phyloP scores from a whole-genome alignment of 73 alveolate species.

The Paraurostyla sp. region DNA sequence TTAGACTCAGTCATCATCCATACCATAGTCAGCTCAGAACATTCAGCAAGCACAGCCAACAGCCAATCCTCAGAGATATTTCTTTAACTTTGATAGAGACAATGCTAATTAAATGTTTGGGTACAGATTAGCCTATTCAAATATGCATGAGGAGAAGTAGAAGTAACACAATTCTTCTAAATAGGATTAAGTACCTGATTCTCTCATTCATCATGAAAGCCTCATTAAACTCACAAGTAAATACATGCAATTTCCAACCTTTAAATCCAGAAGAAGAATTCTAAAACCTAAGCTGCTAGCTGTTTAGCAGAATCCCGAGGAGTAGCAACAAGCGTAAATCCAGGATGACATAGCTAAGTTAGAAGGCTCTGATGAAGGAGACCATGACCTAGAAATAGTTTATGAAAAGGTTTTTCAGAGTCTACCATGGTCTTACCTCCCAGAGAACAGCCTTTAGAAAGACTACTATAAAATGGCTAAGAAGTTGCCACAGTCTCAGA shows the following conservation, averaged over 20 bases:
- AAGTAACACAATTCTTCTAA: background rate
- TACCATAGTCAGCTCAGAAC: too few species aligned
- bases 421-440: background rate
- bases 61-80: too few species aligned
- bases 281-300: background rate
- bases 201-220: too few species aligned
- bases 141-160: background rate
- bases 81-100: slow-evolving; percentile 37
- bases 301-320: background rate
- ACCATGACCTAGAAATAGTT: background rate
- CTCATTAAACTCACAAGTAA: background rate
- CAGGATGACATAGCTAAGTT: background rate
- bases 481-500: too few species aligned
- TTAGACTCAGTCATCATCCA: too few species aligned
- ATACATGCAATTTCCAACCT: background rate
- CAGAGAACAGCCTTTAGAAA: background rate
- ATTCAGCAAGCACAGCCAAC: too few species aligned
- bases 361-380: background rate
- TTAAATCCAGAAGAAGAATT: slow-evolving; percentile 18
- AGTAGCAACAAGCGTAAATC: background rate
- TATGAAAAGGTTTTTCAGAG: slow-evolving; percentile 1
- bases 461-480: too few species aligned
- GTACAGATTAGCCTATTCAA: background rate
- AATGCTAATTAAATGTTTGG: slow-evolving; percentile 39
- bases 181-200: background rate